Base-by-base conservation (phyloP, 345 rosid species). In the Noccaea bulbosa region DNA sequence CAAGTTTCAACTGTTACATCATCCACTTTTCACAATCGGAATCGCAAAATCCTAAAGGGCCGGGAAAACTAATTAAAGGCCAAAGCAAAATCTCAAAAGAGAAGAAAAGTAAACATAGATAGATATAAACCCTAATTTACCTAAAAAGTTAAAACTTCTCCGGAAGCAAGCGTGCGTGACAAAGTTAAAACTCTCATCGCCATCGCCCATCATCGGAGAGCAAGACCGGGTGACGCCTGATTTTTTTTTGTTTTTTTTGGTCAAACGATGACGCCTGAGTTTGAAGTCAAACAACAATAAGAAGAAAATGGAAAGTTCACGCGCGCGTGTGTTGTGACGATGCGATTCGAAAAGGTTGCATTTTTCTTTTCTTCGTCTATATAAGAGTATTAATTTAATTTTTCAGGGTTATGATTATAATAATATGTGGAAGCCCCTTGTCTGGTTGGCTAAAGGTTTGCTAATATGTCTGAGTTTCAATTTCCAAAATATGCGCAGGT, bases 251-350 rank as follows among this genome's bases (percentile, higher is more conserved):
- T 17, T 17, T 17, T 17, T 17, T 17, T 17, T 17, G 0, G 0
- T 17, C 1, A 17, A n/a, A n/a, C n/a, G n/a, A n/a, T 41, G 43
- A 44, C 20, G 14, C 53, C 30, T 33, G 24, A 51, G 50, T 40
- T 57, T 16, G 22, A 45, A 58, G 58, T 58, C 57, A 48, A 39
- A 15, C 37, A 50, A 11, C 16, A 2, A n/a, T 24, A 46, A 33
- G 2, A 7, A 5, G 3, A 7, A 33, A 5, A 10, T 6, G 1
- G 22, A 8, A 38, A 12, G 22, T 33, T 67, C 47, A 46, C 65
- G 47, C 73, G 56, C 73, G 65, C 39, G 65, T 43, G 59, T 50
- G 34, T 56, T 68, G 57, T 24, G 47, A 69, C 48, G 65, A 56
- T 22, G 55, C 55, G 16, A 33, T 6, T 45, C 45, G 45, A 34